phyloP scores from a whole-genome alignment of 208 protist genomes.

The Histomonas meleagridis region DNA sequence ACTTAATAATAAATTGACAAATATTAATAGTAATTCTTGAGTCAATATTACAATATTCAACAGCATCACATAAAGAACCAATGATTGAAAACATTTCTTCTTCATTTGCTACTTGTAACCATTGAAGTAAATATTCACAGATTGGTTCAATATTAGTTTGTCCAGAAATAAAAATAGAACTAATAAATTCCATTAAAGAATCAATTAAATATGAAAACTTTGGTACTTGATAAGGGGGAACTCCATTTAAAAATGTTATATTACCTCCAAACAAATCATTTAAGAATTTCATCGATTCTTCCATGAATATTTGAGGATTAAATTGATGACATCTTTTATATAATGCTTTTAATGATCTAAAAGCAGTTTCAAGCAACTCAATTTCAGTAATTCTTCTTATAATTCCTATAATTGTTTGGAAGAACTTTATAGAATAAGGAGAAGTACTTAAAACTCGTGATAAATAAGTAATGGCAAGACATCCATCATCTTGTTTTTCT shows the following conservation, averaged over 20 bases:
- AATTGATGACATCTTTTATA: neutral
- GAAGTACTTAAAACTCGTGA: neutral
- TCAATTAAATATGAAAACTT: neutral
- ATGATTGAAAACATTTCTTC: neutral
- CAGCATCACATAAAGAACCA: neutral
- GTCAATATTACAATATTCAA: neutral
- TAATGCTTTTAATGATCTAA: neutral
- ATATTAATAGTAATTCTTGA: neutral
- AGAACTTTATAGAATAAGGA: neutral
- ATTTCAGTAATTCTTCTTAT: neutral
- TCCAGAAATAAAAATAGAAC: neutral
- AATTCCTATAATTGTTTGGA: neutral
- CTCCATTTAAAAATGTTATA: neutral
- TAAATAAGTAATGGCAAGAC: neutral
- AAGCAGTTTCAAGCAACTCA: neutral
- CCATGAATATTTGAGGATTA: neutral
- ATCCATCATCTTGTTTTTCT: neutral
- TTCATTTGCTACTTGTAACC: neutral
- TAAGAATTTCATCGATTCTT: neutral
- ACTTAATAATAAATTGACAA: neutral
- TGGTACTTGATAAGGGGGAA: neutral
- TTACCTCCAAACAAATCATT: neutral
- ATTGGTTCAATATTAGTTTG: neutral
- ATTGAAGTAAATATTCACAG: neutral
- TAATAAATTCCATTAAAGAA: neutral